Evolutionary conservation across 371 early-diverging fungal genomes (phyloP).

Genomic region (Rhizopus arrhizus): DNA sequence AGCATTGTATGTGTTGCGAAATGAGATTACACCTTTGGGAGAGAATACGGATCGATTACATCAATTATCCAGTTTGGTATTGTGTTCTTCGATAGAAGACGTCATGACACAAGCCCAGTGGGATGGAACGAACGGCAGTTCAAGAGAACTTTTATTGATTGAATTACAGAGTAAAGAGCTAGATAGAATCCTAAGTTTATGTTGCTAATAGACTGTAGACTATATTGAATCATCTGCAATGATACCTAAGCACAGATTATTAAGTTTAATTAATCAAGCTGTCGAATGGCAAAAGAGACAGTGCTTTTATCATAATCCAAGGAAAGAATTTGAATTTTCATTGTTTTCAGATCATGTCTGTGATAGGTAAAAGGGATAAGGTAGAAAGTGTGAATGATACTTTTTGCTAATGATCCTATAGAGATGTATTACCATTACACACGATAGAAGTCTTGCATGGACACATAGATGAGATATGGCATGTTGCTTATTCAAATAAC

Average conservation of each 20-base stretch:
- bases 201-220: slow-evolving; percentile 37
- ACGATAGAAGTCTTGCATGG: slow-evolving; percentile 70
- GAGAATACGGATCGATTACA: slow-evolving; percentile 64
- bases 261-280: slow-evolving; percentile 82
- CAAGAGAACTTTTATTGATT: slow-evolving; percentile 66
- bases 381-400: not conserved
- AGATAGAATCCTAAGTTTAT: no score
- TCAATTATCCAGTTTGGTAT: slow-evolving; percentile 63
- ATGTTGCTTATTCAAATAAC: slow-evolving; percentile 84
- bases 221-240: slow-evolving; percentile 81
- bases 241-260: slow-evolving; percentile 84
- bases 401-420: not conserved
- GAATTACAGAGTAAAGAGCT: slow-evolving; percentile 62
- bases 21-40: slow-evolving; percentile 74
- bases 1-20: slow-evolving; percentile 72
- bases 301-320: slow-evolving; percentile 85
- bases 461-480: slow-evolving; percentile 96
- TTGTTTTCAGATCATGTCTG: slow-evolving; percentile 80
- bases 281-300: slow-evolving; percentile 68
- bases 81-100: slow-evolving; percentile 67
- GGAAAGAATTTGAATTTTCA: slow-evolving; percentile 54
- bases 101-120: slow-evolving; percentile 68
- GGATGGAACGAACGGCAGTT: slow-evolving; percentile 78
- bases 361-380: slow-evolving; percentile 53
- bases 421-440: slow-evolving; percentile 31